Conservation (phyloP, 176 grass and related monocot genomes). For the Chloris gayana region DNA sequence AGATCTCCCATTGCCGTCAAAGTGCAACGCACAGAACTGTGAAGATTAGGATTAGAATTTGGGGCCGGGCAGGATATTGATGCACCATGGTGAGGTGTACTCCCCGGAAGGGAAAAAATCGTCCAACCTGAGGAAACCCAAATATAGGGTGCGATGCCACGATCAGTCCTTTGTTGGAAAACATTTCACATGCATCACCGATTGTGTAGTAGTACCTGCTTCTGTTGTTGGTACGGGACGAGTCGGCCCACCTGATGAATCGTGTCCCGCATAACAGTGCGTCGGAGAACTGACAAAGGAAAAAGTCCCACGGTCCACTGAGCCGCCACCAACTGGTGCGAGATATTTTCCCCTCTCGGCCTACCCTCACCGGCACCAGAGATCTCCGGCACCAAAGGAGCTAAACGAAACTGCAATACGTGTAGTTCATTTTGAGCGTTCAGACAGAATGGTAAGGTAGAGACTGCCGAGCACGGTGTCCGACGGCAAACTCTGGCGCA, state of each 20-base stretch:
- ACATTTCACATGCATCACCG: background rate
- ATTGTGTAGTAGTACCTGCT: background rate
- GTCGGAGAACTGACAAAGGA: background rate
- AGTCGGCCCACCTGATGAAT: background rate
- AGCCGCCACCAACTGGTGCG: background rate
- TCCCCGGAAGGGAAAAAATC: background rate
- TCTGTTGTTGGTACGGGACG: background rate
- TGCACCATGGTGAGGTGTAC: background rate
- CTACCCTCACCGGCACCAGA: too few relatives aligned
- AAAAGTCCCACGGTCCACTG: background rate
- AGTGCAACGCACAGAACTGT: background rate
- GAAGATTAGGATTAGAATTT: background rate
- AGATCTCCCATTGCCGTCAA: background rate
- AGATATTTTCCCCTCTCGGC: background rate
- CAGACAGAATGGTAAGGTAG: too few relatives aligned
- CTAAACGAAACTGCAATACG: too few relatives aligned
- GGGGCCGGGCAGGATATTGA: background rate
- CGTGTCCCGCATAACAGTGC: background rate
- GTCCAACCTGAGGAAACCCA: background rate
- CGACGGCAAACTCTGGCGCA: background rate
- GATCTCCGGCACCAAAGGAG: too few relatives aligned
- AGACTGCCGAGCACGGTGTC: background rate
- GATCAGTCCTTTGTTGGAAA: background rate
- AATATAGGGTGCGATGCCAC: background rate
- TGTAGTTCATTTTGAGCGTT: too few relatives aligned